Percentiles rank a stretch among this genome's conserved stretches.
Evolutionary conservation across 2,329 filamentous ascomycete genomes (phyloP).

Genomic region (Knufia fluminis): DNA sequence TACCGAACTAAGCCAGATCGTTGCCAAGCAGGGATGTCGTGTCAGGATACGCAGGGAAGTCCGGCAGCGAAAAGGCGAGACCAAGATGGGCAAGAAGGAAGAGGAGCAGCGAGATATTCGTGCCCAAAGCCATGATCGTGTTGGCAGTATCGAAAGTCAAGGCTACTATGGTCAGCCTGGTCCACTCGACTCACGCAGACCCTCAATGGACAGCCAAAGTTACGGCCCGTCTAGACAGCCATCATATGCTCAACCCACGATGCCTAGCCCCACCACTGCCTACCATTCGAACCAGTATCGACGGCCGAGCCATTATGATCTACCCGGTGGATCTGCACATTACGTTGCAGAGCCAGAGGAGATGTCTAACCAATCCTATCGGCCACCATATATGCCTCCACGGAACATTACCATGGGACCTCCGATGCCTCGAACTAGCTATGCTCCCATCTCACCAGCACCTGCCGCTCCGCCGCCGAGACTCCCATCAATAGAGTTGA

Average conservation of each 20-base stretch:
- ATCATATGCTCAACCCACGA: neutral
- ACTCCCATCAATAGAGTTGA: slow-evolving; percentile 2
- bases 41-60: slow-evolving; percentile 93
- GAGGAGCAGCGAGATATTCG: slow-evolving; percentile 17
- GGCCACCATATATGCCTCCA: neutral
- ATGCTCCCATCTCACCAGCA: neutral
- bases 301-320: neutral
- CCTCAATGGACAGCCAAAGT: slow-evolving; percentile 16
- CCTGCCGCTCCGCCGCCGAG: neutral
- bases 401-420: neutral
- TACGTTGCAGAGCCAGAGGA: neutral
- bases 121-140: slow-evolving; percentile 15
- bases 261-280: neutral
- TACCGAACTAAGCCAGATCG: slow-evolving; percentile 76
- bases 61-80: slow-evolving; percentile 61
- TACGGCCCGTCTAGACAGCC: neutral
- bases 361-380: neutral
- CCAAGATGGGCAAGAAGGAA: slow-evolving; percentile 13
- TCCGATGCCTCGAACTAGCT: neutral
- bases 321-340: neutral
- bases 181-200: slow-evolving; percentile 9
- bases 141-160: slow-evolving; percentile 15
- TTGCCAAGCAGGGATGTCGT: slow-evolving; percentile 93
- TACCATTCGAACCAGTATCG: neutral
- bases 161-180: neutral